Conservation (phyloP, 2,329 filamentous ascomycete species). For the Parastagonospora nodorum region DNA sequence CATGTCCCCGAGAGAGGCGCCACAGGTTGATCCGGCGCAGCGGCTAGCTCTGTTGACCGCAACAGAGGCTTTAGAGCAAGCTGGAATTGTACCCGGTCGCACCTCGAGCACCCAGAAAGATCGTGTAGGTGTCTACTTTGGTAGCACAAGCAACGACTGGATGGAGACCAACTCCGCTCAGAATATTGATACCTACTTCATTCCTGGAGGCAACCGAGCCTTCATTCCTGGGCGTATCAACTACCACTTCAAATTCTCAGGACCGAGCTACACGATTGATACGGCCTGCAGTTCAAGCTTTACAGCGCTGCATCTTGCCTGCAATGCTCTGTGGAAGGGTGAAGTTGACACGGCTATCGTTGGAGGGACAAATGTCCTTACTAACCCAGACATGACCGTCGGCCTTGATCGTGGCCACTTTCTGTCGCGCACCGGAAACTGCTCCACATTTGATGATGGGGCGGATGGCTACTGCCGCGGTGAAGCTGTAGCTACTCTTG, state of each 20-base stretch:
- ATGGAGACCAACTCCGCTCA: conserved; percentile 22
- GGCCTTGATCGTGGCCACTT: conserved; percentile 29
- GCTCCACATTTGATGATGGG: conserved; percentile 38
- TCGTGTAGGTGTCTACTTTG: conserved; percentile 42
- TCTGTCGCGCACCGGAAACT: conserved; percentile 30
- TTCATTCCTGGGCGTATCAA: conserved; percentile 59
- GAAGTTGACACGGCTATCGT: conserved; percentile 24
- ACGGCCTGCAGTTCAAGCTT: conserved; percentile 16
- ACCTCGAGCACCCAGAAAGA: conserved; percentile 31
- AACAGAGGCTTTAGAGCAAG: conserved; percentile 29
- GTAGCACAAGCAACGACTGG: conserved; percentile 39
- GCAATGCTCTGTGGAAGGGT: conserved; percentile 18
- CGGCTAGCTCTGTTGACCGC: conserved; percentile 19
- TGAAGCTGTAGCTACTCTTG: conserved; percentile 32
- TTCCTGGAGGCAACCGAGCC: conserved; percentile 58
- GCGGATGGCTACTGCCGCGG: conserved; percentile 46
- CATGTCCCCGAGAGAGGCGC: conserved; percentile 29
- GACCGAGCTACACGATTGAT: conserved; percentile 16
- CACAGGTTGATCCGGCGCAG: conserved; percentile 26
- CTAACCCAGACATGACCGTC: conserved; percentile 51
- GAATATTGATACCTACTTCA: conserved; percentile 58
- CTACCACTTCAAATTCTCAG: conserved; percentile 28
- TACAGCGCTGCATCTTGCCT: conserved; percentile 28
- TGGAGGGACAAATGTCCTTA: conserved; percentile 32
- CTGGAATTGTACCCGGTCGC: conserved; percentile 27